A percentile compares a stretch with the other conserved stretches of the same genome.
phyloP scores from a whole-genome alignment of 78 protist species.

The Anaeramoeba ignava region DNA sequence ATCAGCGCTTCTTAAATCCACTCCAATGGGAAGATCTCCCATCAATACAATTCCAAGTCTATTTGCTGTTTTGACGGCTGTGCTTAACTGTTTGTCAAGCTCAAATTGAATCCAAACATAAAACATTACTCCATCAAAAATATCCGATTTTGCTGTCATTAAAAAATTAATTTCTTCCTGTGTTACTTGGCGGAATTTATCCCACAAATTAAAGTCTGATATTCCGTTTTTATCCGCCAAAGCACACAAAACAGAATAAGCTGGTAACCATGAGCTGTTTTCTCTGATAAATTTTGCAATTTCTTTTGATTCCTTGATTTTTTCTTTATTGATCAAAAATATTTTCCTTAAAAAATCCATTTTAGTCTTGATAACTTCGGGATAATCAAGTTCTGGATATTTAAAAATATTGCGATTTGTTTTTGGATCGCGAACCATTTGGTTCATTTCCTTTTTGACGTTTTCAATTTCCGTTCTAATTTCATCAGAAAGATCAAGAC shows the following conservation, averaged over 20 bases:
- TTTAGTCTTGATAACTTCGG: neutral
- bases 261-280: neutral
- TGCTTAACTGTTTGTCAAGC: neutral
- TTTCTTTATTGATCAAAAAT: neutral
- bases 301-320: neutral
- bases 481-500: neutral
- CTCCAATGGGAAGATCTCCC: slow-evolving; percentile 3
- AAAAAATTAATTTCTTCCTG: neutral
- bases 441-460: neutral
- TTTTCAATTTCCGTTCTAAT: neutral
- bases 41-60: neutral
- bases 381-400: neutral
- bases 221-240: neutral
- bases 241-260: neutral
- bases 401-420: no score
- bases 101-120: neutral
- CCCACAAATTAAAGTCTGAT: no score
- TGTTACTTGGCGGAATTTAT: neutral
- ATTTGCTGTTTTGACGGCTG: neutral
- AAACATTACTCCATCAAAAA: neutral
- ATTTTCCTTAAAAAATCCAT: neutral
- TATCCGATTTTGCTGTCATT: neutral
- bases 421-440: no score
- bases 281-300: neutral
- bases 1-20: neutral